Percentiles rank a stretch among this genome's conserved stretches.
Conservation (phyloP, 805 yeast species). For the Teunomyces aglyptinius region DNA sequence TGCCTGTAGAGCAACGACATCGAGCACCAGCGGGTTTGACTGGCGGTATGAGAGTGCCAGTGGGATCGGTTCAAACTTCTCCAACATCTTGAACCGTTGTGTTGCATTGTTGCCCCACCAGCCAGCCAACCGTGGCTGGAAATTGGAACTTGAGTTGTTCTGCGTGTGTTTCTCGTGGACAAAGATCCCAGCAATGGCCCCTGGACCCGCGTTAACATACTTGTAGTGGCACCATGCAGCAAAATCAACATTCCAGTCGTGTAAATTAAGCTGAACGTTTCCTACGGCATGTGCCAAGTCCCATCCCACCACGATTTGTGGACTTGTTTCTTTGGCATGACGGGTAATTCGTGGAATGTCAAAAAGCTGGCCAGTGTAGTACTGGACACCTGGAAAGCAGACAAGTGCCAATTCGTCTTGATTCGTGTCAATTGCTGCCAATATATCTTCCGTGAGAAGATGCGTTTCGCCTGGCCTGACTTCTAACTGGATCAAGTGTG, state of each 20-base stretch:
- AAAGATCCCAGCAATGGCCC: conserved; percentile 84
- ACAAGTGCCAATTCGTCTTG: conserved; percentile 67
- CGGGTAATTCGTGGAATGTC: conserved; percentile 71
- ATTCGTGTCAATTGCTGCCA: conserved; percentile 51
- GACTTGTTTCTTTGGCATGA: conserved; percentile 44
- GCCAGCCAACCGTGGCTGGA: conserved; percentile 77
- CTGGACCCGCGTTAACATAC: conserved; percentile 90
- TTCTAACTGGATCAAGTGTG: conserved; percentile 59
- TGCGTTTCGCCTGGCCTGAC: conserved; percentile 58
- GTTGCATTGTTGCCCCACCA: conserved; percentile 92
- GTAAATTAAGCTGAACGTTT: conserved; percentile 71
- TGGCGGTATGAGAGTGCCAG: conserved; percentile 88
- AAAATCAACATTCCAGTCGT: conserved; percentile 89
- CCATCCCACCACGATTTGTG: conserved; percentile 74
- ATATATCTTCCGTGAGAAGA: conserved; percentile 62
- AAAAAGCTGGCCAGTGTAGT: conserved; percentile 86
- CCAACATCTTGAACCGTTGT: conserved; percentile 77
- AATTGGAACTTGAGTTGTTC: conserved; percentile 25
- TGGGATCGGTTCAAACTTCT: conserved; percentile 72
- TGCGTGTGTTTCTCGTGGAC: conserved; percentile 56
- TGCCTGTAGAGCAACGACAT: conserved; percentile 69
- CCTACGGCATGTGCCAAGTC: conserved; percentile 95
- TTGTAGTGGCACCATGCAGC: conserved; percentile 96
- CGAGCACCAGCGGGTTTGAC: conserved; percentile 86
- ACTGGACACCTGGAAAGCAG: conserved; percentile 85